phyloP scores from a whole-genome alignment of 1,284 basidiomycete species.

The Papiliotrema fonsecae region DNA sequence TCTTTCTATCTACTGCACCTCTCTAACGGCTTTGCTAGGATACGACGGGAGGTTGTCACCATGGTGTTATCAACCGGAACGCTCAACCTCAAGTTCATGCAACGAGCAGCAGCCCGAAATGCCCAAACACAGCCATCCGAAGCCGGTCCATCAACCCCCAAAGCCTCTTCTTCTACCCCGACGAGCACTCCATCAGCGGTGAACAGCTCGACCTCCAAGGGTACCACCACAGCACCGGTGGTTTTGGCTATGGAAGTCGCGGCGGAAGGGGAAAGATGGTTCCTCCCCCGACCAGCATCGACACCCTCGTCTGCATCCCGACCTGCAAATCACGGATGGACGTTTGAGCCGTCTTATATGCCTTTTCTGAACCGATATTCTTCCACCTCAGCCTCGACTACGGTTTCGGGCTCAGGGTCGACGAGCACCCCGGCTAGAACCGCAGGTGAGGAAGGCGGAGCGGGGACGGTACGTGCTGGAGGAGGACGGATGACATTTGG shows the following conservation, averaged over 20 bases:
- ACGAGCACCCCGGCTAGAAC: background rate
- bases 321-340: background rate
- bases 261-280: conserved; percentile 8
- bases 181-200: background rate
- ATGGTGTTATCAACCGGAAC: conserved; percentile 41
- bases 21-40: no score
- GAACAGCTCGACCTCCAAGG: background rate
- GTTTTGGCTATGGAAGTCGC: background rate
- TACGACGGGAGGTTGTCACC: no score
- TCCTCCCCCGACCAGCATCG: conserved; percentile 5
- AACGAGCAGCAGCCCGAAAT: conserved; percentile 33
- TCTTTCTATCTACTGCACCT: no score
- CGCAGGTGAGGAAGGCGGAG: background rate
- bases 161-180: background rate
- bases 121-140: background rate
- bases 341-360: conserved; percentile 30
- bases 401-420: background rate
- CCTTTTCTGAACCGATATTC: conserved; percentile 31
- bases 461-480: background rate
- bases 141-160: background rate
- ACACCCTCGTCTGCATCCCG: no score
- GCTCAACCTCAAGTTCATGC: conserved; percentile 47
- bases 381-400: no score
- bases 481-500: conserved; percentile 11
- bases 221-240: background rate